phyloP scores from a whole-genome alignment of 73 alveolate species.

The Effrenium voratum region DNA sequence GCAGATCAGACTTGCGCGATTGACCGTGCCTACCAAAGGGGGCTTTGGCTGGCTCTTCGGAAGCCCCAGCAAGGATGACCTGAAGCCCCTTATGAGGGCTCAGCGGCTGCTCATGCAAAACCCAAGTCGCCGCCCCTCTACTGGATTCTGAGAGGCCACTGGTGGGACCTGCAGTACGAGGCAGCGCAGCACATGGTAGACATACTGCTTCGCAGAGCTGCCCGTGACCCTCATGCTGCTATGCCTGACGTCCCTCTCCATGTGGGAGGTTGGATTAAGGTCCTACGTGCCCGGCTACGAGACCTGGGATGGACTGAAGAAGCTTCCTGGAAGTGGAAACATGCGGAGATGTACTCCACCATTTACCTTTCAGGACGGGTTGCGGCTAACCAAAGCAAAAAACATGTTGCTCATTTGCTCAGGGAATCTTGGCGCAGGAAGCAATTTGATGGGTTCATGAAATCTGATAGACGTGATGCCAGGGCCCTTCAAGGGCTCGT shows the following conservation, averaged over 20 bases:
- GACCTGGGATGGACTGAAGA: background rate
- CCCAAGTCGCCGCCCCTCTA: background rate
- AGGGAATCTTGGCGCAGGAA: background rate
- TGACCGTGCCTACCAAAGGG: background rate
- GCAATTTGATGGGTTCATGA: background rate
- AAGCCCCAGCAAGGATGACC: background rate
- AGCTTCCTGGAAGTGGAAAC: background rate
- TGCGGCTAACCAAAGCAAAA: background rate
- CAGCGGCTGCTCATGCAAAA: background rate
- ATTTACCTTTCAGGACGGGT: background rate
- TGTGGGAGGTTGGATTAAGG: background rate
- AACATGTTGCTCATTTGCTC: background rate
- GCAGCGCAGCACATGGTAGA: background rate
- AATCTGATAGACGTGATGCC: background rate
- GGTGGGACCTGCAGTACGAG: background rate
- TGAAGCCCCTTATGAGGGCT: background rate
- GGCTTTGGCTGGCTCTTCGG: conserved; percentile 26
- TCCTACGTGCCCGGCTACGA: background rate
- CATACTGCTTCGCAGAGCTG: background rate
- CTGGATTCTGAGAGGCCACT: background rate
- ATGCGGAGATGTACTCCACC: background rate
- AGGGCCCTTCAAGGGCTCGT: too few relatives aligned
- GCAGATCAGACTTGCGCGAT: background rate
- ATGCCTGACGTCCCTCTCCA: background rate
- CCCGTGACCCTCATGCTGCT: background rate